These are phyloP conservation scores for Nitzschia putrida DNA, from an alignment of 108 stramenopile genomes.

Conservation along the genomic window DNA sequence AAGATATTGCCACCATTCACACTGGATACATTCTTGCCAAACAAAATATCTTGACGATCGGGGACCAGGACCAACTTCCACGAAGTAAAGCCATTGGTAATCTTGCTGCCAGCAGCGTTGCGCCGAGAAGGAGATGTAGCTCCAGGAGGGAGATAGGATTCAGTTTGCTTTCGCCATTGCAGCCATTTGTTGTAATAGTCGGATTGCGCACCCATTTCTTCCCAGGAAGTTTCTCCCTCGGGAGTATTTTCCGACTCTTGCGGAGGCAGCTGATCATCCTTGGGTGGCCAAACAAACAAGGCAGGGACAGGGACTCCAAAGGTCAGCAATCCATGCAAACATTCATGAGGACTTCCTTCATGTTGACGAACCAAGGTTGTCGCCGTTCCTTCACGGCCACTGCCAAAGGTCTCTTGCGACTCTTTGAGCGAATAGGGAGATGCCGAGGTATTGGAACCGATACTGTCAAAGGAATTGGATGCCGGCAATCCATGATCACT, in stretches of 20 bases:
- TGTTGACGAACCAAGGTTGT: constrained; percentile 21
- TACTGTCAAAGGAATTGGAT: neutral
- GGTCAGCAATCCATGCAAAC: constrained; percentile 28
- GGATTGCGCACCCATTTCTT: no score
- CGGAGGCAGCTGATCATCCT: no score
- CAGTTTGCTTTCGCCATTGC: constrained; percentile 27
- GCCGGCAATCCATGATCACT: neutral
- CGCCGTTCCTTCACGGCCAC: neutral
- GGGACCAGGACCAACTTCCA: constrained; percentile 22
- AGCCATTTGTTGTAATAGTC: constrained; percentile 22
- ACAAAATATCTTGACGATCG: constrained; percentile 19
- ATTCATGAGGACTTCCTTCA: constrained; percentile 31
- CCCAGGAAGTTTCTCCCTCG: neutral
- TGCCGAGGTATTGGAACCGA: neutral
- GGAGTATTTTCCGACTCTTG: neutral
- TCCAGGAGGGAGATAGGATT: constrained; percentile 21
- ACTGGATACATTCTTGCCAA: neutral
- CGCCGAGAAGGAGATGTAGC: neutral
- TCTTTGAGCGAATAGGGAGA: constrained; percentile 26
- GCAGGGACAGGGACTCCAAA: constrained; percentile 17
- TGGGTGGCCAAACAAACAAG: neutral
- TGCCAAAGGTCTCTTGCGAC: constrained; percentile 8
- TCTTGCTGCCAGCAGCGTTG: no score
- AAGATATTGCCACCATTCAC: constrained; percentile 14
- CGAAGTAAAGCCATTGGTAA: no score